Evolutionary conservation across 305 asterid genomes (phyloP), one percentile per base, ranked within the genome.

Genomic region (Andrographis paniculata): DNA sequence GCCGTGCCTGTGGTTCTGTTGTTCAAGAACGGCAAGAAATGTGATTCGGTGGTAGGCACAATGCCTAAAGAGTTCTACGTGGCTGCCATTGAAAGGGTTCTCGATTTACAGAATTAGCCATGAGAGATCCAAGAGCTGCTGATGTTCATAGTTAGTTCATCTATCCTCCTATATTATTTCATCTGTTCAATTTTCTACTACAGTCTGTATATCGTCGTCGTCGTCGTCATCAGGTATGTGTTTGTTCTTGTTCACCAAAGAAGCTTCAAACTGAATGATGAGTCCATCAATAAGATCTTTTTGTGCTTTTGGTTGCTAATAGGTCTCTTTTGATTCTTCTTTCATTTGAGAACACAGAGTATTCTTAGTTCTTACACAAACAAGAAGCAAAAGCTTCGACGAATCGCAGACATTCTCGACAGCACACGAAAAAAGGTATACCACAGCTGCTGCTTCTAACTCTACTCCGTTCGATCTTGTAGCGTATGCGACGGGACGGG

Each of bases 51-150:
- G 44, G 40, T 78, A 12, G 98, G 98, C 22, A 85, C 98, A 63
- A 85, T 89, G 98, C 95, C 98, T 17, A 89, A 82, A 69, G 86
- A 80, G 53, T 89, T 82, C 74, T 82, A 78, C 19, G 74, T 76
- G 19, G 78, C 85, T 52, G 84, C 96, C 61, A 77, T 89, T 42
- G 93, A 85, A 56, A 77, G 84, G 77, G 73, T 82, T 59, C 64
- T 89, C 39, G 56, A 72, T 59, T 69, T 78, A 1, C 69, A 73
- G 68, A 39, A 30, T 11, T 19, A 33, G 38, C 38, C 11, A 1
- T 33, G n/a, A 27, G 33, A 45, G 35, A 39, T 39, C 16, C 33
- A n/a, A n/a, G n/a, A n/a, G n/a, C n/a, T n/a, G n/a, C n/a, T n/a
- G n/a, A n/a, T 48, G 20, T 56, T 52, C 52, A 21, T 19, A 47